A percentile compares a stretch with the other conserved stretches of the same genome.
Evolutionary conservation across 768 basidiomycete genomes (phyloP).

Genomic region (Auricularia auricula-judae): DNA sequence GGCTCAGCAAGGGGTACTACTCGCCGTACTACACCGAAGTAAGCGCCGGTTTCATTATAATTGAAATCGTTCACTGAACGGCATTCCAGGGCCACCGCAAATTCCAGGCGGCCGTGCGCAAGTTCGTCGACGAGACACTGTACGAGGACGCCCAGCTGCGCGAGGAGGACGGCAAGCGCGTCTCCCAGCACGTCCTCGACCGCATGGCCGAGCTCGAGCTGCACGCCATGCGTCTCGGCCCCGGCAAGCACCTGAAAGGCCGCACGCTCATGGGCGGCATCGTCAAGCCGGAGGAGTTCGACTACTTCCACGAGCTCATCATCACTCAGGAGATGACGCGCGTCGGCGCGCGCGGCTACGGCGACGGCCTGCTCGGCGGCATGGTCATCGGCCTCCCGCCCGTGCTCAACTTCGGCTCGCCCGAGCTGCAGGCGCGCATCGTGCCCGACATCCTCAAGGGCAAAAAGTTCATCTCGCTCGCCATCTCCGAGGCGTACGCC

Average conservation of each 20-base stretch:
- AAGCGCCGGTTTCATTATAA: slow-evolving; percentile 22
- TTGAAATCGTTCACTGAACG: background rate
- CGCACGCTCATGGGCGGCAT: slow-evolving; percentile 60
- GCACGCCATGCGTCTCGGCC: slow-evolving; percentile 87
- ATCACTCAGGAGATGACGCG: slow-evolving; percentile 68
- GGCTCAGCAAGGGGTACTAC: slow-evolving; percentile 60
- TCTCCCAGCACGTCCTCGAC: slow-evolving; percentile 64
- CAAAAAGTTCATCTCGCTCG: slow-evolving; percentile 77
- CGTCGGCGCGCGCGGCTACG: slow-evolving; percentile 65
- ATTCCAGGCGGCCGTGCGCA: slow-evolving; percentile 49
- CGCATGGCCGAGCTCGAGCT: slow-evolving; percentile 74
- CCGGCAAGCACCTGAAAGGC: slow-evolving; percentile 79
- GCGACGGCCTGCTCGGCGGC: slow-evolving; percentile 67
- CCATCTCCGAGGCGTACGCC: slow-evolving; percentile 83
- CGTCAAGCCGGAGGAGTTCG: slow-evolving; percentile 69
- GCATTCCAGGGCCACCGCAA: slow-evolving; percentile 42
- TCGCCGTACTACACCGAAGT: slow-evolving; percentile 65
- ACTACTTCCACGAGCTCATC: slow-evolving; percentile 85
- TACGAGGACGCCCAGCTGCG: slow-evolving; percentile 37
- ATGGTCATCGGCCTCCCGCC: slow-evolving; percentile 79
- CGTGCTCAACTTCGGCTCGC: slow-evolving; percentile 64
- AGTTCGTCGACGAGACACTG: slow-evolving; percentile 62
- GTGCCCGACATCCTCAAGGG: slow-evolving; percentile 28
- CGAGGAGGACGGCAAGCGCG: slow-evolving; percentile 88
- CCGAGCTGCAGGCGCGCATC: slow-evolving; percentile 37